Percentiles rank a stretch among this genome's conserved stretches.
Evolutionary conservation across 2,329 filamentous ascomycete species (phyloP).

Genomic region (Alternaria incomplexa): DNA sequence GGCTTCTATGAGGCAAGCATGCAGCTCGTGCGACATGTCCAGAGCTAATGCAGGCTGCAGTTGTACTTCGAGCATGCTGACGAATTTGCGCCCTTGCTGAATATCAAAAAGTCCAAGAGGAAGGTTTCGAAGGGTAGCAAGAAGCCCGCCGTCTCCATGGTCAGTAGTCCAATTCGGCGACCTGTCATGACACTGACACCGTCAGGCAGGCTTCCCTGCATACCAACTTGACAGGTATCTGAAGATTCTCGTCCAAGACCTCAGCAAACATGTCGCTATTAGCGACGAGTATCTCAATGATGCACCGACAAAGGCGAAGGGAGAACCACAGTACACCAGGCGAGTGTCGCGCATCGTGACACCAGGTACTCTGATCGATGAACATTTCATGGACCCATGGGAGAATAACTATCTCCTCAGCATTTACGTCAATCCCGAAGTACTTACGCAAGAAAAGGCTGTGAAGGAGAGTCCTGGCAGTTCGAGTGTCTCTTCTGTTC

Average conservation of each 20-base stretch:
- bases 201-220: slow-evolving; percentile 86
- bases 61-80: slow-evolving; percentile 96
- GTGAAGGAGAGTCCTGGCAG: slow-evolving; percentile 36
- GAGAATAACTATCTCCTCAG: slow-evolving; percentile 92
- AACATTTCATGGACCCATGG: slow-evolving; percentile 94
- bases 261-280: slow-evolving; percentile 89
- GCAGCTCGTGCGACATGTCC: not conserved
- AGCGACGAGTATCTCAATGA: slow-evolving; percentile 89
- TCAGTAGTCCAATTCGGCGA: slow-evolving; percentile 47
- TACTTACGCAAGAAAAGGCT: slow-evolving; percentile 28
- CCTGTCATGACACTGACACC: slow-evolving; percentile 11
- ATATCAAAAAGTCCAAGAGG: slow-evolving; percentile 83
- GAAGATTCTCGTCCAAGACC: slow-evolving; percentile 89
- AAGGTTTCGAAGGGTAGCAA: slow-evolving; percentile 67
- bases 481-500: slow-evolving; percentile 38
- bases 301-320: slow-evolving; percentile 72
- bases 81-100: slow-evolving; percentile 82
- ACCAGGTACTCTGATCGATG: slow-evolving; percentile 93
- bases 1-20: slow-evolving; percentile 82
- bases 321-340: slow-evolving; percentile 83
- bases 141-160: slow-evolving; percentile 76
- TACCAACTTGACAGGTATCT: slow-evolving; percentile 92
- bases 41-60: slow-evolving; percentile 36
- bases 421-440: slow-evolving; percentile 65
- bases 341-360: slow-evolving; percentile 87